Base-by-base conservation (phyloP, 164 flowering plant genomes). In the Liquidambar formosana region DNA sequence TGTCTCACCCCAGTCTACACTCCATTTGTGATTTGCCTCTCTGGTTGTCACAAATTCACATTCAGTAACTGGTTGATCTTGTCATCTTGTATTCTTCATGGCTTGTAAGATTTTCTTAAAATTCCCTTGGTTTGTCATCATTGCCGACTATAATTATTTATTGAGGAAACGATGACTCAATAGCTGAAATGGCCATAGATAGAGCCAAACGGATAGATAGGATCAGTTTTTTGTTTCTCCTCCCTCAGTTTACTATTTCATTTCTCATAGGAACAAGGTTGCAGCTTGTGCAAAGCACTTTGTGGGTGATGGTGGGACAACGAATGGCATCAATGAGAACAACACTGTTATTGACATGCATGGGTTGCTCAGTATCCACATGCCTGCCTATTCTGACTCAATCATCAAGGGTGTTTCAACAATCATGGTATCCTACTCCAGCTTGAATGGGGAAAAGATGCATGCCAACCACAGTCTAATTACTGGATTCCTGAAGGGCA, bases 301-400 rank as follows among this genome's bases (percentile, higher is more conserved):
- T 73, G 89, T 85, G 46, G 91, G 89, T 63, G 91, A 87, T 78
- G 91, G 91, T 58, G 91, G 91, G 52, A 87, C 91, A 65, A 83
- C 81, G 49, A 78, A 77, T 25, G 91, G 91, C 51, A 75, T 83
- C 15, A 82, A 87, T 66, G 89, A 87, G 77, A 66, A 78, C 77
- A 85, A 87, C 78, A 85, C 91, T 9, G 52, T 80, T 19, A 73
- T 72, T 64, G 83, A 80, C 76, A 41, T 61, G 75, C 87, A 83
- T 65, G 79, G 72, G 1, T 75, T 87, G 76, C 69, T 83, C 28
- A 79, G 86, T 79, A 80, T 87, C 69, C 89, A 87, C 78, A 85
- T 87, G 89, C 87, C 91, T 57, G 87, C 86, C 23, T 87, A 83
- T 59, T 68, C 69, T 70, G 84, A 82, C 70, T 78, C 91, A 12